Percentiles rank a stretch among this genome's conserved stretches.
phyloP scores from a whole-genome alignment of 1,284 basidiomycete genomes.

The Ceratobasidium sp. region DNA sequence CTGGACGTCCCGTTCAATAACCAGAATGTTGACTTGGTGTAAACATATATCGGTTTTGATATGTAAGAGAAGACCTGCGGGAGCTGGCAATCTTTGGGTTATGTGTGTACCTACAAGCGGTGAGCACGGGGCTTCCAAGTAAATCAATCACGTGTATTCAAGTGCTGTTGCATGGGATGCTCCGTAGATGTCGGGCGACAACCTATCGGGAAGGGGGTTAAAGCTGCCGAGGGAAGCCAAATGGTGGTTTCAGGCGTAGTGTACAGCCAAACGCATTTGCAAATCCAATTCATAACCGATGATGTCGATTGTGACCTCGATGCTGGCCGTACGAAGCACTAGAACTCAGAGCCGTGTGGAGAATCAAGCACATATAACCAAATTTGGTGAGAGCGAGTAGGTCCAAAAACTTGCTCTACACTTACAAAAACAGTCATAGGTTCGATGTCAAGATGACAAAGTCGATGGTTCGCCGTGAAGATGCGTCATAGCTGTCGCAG shows the following conservation, averaged over 20 bases:
- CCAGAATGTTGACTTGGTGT: too few relatives aligned
- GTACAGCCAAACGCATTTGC: neutral
- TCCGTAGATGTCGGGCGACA: neutral
- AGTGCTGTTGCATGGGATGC: neutral
- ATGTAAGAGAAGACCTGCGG: too few relatives aligned
- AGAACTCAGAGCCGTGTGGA: neutral
- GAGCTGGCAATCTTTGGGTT: too few relatives aligned
- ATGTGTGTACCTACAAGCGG: too few relatives aligned
- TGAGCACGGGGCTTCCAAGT: too few relatives aligned
- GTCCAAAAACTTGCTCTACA: neutral
- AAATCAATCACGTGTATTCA: neutral
- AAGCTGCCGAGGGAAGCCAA: neutral
- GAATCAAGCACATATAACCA: neutral
- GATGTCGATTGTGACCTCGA: neutral
- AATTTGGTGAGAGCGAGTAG: neutral
- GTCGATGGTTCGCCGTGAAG: neutral
- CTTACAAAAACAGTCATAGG: neutral
- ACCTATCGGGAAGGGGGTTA: neutral
- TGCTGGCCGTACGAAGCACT: neutral
- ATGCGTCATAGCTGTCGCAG: neutral
- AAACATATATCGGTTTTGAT: too few relatives aligned
- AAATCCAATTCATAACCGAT: neutral
- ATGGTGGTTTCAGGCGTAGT: neutral
- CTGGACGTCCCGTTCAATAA: too few relatives aligned
- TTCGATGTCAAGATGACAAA: neutral